These are phyloP conservation scores for Blastocrithidia nonstop DNA, from an alignment of 208 protist species.

Conservation along the genomic window DNA sequence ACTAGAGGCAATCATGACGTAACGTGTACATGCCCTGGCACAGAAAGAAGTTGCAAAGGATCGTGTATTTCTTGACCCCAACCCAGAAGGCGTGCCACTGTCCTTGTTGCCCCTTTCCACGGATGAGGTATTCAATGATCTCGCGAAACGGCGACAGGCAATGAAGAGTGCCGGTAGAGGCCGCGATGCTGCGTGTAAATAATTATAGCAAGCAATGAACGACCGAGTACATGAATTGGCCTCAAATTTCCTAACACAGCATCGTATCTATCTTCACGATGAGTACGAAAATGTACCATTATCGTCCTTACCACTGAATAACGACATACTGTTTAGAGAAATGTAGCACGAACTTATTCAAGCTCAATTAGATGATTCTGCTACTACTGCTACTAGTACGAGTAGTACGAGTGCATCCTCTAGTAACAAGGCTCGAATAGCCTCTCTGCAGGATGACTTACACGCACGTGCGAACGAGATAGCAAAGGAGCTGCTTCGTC, in stretches of 20 bases:
- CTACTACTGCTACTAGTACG: too few species aligned
- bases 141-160: constrained; percentile 49
- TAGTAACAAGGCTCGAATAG: constrained; percentile 43
- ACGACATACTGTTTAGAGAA: constrained; percentile 52
- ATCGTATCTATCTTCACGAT: constrained; percentile 50
- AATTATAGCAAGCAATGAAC: constrained; percentile 65
- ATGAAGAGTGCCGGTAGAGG: constrained; percentile 30
- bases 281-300: constrained; percentile 51
- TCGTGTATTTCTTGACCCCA: constrained; percentile 46
- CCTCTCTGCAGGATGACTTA: constrained; percentile 44
- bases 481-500: constrained; percentile 34
- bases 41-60: constrained; percentile 35
- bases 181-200: constrained; percentile 20
- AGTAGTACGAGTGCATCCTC: too few species aligned
- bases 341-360: constrained; percentile 55
- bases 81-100: constrained; percentile 73
- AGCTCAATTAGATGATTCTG: constrained; percentile 30
- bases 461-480: constrained; percentile 46
- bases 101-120: constrained; percentile 30
- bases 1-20: constrained; percentile 41
- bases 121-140: constrained; percentile 42
- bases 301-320: constrained; percentile 42
- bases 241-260: constrained; percentile 33
- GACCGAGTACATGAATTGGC: constrained; percentile 48
- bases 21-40: constrained; percentile 43